Base-by-base conservation (phyloP, 2,329 filamentous ascomycete genomes). In the Phyllosticta paracitricarpa region DNA sequence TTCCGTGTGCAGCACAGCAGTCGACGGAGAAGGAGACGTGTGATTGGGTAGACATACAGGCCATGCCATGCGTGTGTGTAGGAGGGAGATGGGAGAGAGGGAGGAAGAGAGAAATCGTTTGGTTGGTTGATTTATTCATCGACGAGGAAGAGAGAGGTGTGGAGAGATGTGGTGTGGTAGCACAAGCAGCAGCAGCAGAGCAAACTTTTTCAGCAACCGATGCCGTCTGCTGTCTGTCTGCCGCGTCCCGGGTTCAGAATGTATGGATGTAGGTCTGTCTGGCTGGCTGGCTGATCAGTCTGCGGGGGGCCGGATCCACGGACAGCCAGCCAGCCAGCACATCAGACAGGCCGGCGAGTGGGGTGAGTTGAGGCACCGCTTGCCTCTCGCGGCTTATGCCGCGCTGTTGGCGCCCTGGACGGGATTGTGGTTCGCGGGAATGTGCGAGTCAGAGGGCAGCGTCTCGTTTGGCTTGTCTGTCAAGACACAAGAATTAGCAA, bases 401-500 rank as follows among this genome's bases (percentile, higher is more conserved):
- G 33, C 33, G 78, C 33, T 40, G 6, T 80, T 76, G 7, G 66
- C 61, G 22, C 71, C 73, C 30, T 79, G 66, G 5, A 76, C 71
- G 8, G 77, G 78, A 65, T 82, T 82, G 33, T 77, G 69, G 5
- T 76, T 78, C 10, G 68, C 61, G 1, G 67, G 64, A 62, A 77
- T 72, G 67, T 78, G 78, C 24, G 77, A 76, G 65, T 83, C 81
- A 52, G 75, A 78, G 64, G 77, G 73, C 28, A 83, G 75, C 51
- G 76, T 76, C 67, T 84, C 81, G 58, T 79, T 79, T 10, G 81
- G 81, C 64, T 79, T 78, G 69, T 82, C 80, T 82, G 66, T 58
- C 56, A 57, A 62, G 66, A 28, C 25, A 35, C 63, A 65, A 58
- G 68, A 63, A 61, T 35, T 56, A 14, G 30, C 25, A 55, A 2